These are phyloP conservation scores for Hericium erinaceus DNA, from an alignment of 768 basidiomycete species.

Conservation along the genomic window DNA sequence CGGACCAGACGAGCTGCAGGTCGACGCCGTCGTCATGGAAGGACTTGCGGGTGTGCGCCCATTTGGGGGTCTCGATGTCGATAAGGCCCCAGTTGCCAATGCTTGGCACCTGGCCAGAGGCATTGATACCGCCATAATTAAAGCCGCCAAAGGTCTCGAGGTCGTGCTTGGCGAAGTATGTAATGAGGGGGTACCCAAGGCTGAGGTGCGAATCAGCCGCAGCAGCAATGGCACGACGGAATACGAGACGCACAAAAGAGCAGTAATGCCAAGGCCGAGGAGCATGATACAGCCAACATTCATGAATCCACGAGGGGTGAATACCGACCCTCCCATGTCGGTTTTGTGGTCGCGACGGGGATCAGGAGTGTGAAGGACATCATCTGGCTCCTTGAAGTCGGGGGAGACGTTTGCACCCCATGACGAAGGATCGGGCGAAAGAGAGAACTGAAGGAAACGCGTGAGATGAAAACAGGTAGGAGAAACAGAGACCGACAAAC, in stretches of 20 bases:
- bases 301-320: conserved; percentile 28
- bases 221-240: not conserved
- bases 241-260: conserved; percentile 10
- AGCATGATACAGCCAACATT: conserved; percentile 29
- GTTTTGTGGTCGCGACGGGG: conserved; percentile 23
- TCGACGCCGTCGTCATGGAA: conserved; percentile 50
- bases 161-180: conserved; percentile 17
- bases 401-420: conserved; percentile 19
- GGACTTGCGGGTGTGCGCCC: conserved; percentile 44
- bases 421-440: conserved; percentile 23
- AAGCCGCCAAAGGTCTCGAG: conserved; percentile 27
- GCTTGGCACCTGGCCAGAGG: conserved; percentile 47
- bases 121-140: conserved; percentile 39
- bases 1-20: conserved; percentile 73
- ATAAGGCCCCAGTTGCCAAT: conserved; percentile 33
- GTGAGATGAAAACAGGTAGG: not conserved
- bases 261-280: conserved; percentile 3
- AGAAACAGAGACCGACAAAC: not conserved
- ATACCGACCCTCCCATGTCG: conserved; percentile 27
- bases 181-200: conserved; percentile 28
- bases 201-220: conserved; percentile 10
- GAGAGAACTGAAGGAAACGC: conserved; percentile 7
- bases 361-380: conserved; percentile 24
- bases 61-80: conserved; percentile 49
- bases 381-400: conserved; percentile 18